Base-by-base conservation (phyloP, 1,139 yeast genomes). In the Nakaseomyces uthaithaninus region DNA sequence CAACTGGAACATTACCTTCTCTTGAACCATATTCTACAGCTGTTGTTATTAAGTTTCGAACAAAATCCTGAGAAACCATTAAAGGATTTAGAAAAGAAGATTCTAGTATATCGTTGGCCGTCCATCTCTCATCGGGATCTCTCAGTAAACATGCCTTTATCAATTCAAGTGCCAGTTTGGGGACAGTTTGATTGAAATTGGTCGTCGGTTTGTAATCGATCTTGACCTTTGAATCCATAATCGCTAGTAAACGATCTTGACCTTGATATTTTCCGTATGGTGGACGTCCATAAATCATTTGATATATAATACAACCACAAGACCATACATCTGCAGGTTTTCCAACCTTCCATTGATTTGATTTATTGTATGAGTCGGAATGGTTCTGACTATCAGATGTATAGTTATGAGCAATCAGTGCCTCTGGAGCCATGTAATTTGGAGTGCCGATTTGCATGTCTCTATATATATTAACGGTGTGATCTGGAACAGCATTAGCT, bases 271-370 rank as follows among this genome's bases (percentile, higher is more conserved):
- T 71, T 0, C 87, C 95, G 65, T 86, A 89, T 1, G 98, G 98
- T 2, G 96, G 93, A 48, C 72, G 74, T 0, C 96, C 96, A 55
- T 91, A 91, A 3, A 89, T 75, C 95, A 93, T 86, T 62, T 91
- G 97, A 63, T 89, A 91, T 3, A 91, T 70, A 4, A 91, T 91
- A 60, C 98, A 87, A 0, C 98, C 99, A 64, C 95, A 83, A 16
- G 97, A 87, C 98, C 98, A 91, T 10, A 93, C 79, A 65, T 91
- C 99, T 1, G 97, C 83, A 0, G 98, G 95, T 54, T 79, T 82
- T 1, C 98, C 97, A 6, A 89, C 94, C 58, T 77, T 84, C 93
- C 94, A 82, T 42, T 80, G 77, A 45, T 72, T 46, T 42, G 53
- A 48, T 41, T 80, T 77, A 45, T 72, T 45, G 42, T 53, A 49